Percentiles rank a stretch among this genome's conserved stretches.
Conservation (phyloP, 768 basidiomycete genomes). For the Lyophyllum decastes region DNA sequence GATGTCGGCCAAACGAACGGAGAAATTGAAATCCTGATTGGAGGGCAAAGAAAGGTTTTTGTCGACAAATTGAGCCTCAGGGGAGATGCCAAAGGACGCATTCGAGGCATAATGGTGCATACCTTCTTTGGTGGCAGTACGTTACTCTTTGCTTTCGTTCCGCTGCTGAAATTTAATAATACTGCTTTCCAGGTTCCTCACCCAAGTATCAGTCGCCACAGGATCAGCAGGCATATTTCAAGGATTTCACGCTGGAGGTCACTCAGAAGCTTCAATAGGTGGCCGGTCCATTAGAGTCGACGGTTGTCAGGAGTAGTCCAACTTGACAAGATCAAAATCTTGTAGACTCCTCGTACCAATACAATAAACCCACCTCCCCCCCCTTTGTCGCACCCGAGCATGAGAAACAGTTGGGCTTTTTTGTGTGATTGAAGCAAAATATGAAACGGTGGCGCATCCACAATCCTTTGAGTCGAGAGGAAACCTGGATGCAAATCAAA, state of each 20-base stretch:
- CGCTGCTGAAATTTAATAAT: background rate
- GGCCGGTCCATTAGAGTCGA: background rate
- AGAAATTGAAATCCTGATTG: slow-evolving; percentile 50
- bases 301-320: too few species aligned
- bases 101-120: slow-evolving; percentile 28
- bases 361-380: too few species aligned
- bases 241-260: slow-evolving; percentile 1
- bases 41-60: slow-evolving; percentile 27
- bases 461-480: too few species aligned
- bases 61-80: slow-evolving; percentile 9
- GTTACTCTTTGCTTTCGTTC: background rate
- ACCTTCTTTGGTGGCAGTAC: slow-evolving; percentile 24
- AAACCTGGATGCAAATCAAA: too few species aligned
- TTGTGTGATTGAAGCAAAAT: too few species aligned
- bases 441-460: too few species aligned
- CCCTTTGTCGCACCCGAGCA: too few species aligned
- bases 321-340: too few species aligned
- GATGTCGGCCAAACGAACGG: slow-evolving; percentile 54
- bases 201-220: slow-evolving; percentile 2
- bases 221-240: slow-evolving; percentile 10
- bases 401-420: too few species aligned
- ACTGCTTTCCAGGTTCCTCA: slow-evolving; percentile 2
- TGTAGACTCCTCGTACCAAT: too few species aligned
- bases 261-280: background rate
- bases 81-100: slow-evolving; percentile 7